Evolutionary conservation across 2,329 filamentous ascomycete species (phyloP), one percentile per base, ranked within the genome.

Genomic region (Sphaceloma murrayae): DNA sequence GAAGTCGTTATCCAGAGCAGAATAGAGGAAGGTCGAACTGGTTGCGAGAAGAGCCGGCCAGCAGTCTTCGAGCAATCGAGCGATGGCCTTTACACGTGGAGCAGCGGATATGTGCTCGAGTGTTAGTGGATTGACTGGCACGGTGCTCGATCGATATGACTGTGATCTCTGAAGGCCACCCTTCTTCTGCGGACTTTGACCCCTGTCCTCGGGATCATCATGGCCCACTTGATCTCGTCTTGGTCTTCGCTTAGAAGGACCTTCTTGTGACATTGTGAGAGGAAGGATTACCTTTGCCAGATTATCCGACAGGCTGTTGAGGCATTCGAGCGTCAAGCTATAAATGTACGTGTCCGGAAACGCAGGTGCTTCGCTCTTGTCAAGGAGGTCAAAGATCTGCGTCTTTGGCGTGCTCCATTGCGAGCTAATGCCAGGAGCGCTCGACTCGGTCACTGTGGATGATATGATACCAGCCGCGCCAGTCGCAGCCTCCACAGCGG

Each of bases 41-140:
- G 87, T 91, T 1, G 91, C 89, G 38, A 98, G 74, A 29, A 96
- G 80, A 9, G 91, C 91, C 34, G 91, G 91, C 91, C 91, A 98
- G 60, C 89, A 96, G 52, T 85, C 75, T 3, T 93, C 85, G 17
- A 98, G 82, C 45, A 98, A 82, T 7, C 74, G 74, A 9, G 86
- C 85, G 54, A 85, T 89, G 2, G 78, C 77, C 55, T 80, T 77
- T 46, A 96, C 78, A 39, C 86, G 82, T 1, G 69, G 60, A 43
- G 79, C 73, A 6, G 86, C 69, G 1, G 83, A 74, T 56, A 93
- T 85, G 29, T 82, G 77, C 49, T 80, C 76, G 5, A 94, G 63
- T 1, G 73, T 72, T 2, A 98, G 67, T 2, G 91, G 91, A 59
- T 98, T 98, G 13, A 89, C 66, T 1, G 87, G 85, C 10, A 89